Base-by-base conservation (phyloP, 2,329 filamentous ascomycete species). In the Colletotrichum musicola region DNA sequence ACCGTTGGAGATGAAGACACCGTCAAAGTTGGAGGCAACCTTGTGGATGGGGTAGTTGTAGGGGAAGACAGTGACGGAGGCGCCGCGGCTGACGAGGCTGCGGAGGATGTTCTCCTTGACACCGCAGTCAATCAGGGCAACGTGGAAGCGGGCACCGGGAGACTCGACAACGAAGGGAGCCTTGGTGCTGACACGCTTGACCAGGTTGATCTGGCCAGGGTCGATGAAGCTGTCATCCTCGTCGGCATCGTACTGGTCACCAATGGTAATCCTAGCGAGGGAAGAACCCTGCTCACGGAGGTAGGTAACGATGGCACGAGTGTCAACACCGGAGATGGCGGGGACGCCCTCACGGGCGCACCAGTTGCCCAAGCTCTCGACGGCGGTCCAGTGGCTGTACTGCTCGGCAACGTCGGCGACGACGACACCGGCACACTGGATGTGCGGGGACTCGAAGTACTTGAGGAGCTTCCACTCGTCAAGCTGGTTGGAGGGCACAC, bases 61-160 rank as follows among this genome's bases (percentile, higher is more conserved):
- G 68, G 96, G 96, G 86, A 99, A 97, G 76, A 94, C 93, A 47
- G 96, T 98, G 72, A 97, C 93, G 72, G 93, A 95, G 62, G 95
- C 93, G 70, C 96, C 96, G 72, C 96, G 94, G 82, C 89, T 91
- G 77, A 98, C 95, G 69, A 99, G 87, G 80, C 93, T 97, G 77
- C 96, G 94, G 69, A 99, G 90, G 76, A 99, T 99, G 86, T 99
- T 99, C 89, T 99, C 96, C 89, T 99, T 99, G 74, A 98, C 96
- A 85, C 96, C 96, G 77, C 96, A 99, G 83, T 99, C 96, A 78
- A 99, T 92, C 74, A 99, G 88, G 68, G 95, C 96, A 74, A 99
- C 90, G 83, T 99, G 96, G 80, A 93, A 91, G 76, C 92, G 90
- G 72, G 95, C 94, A 73, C 92, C 89, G 38, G 90, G 89, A 59